Conservation (phyloP, 2,329 filamentous ascomycete genomes). For the Cadophora sp. region DNA sequence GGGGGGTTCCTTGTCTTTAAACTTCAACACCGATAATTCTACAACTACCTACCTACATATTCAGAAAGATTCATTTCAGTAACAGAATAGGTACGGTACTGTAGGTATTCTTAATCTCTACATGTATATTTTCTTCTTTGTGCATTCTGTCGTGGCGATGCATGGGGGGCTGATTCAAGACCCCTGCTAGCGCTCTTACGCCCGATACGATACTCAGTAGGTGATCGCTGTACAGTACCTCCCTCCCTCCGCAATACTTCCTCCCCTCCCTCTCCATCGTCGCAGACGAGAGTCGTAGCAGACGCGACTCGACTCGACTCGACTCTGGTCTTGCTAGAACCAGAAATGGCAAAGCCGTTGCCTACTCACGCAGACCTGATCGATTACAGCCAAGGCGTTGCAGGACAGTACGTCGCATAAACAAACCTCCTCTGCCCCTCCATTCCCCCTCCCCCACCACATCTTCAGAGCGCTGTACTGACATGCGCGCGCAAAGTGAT, state of each 20-base stretch:
- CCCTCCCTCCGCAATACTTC: neutral
- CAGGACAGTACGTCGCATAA: constrained; percentile 75
- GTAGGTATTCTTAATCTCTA: no score
- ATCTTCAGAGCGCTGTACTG: constrained; percentile 24
- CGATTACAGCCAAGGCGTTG: constrained; percentile 77
- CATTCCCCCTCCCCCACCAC: neutral
- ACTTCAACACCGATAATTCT: no score
- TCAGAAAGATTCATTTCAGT: no score
- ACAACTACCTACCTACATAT: no score
- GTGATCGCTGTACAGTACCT: no score
- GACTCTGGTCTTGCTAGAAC: constrained; percentile 35
- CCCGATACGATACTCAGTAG: no score
- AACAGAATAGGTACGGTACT: no score
- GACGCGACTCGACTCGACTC: constrained; percentile 36
- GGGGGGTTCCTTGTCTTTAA: no score
- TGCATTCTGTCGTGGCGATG: no score
- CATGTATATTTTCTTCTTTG: no score
- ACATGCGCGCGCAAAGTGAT: constrained; percentile 63
- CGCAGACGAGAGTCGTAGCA: constrained; percentile 43
- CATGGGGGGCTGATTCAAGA: no score
- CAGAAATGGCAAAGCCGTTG: constrained; percentile 51
- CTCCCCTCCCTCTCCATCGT: constrained; percentile 12
- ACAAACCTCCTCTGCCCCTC: constrained; percentile 10
- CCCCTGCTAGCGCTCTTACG: no score
- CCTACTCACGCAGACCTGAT: constrained; percentile 60